Conservation (phyloP, 306 rosid species). For the Mucuna pruriens region DNA sequence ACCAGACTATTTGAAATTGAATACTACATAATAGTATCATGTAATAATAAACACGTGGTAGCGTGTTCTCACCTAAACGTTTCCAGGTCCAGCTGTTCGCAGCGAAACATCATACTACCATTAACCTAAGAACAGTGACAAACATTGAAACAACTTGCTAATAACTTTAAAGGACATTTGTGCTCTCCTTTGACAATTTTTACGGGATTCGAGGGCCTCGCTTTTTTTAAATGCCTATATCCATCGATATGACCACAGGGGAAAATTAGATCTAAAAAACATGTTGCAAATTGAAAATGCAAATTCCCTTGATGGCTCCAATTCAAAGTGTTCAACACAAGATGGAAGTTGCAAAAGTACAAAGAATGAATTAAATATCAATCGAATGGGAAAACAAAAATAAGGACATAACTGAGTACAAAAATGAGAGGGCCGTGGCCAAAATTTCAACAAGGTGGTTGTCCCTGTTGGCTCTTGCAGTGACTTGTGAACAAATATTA, state of each 20-base stretch:
- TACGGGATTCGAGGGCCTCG: neutral
- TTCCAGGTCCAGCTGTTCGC: conserved; percentile 36
- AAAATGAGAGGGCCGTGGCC: conserved; percentile 38
- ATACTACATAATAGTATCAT: neutral
- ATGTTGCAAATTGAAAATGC: conserved; percentile 33
- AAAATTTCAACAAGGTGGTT: conserved; percentile 58
- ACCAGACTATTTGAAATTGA: neutral
- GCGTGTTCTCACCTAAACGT: conserved; percentile 1
- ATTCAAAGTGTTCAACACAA: conserved; percentile 36
- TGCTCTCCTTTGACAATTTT: neutral
- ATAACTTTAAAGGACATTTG: neutral
- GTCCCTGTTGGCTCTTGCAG: conserved; percentile 53
- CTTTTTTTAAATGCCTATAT: neutral
- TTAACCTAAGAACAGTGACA: conserved; percentile 12
- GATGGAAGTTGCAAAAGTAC: conserved; percentile 4
- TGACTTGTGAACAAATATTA: conserved; percentile 26
- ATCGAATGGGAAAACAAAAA: conserved; percentile 30
- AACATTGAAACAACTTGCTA: neutral
- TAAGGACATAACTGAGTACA: conserved; percentile 22
- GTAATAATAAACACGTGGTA: neutral
- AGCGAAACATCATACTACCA: conserved; percentile 1
- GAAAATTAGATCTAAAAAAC: neutral
- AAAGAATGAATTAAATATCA: conserved; percentile 75
- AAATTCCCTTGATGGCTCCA: conserved; percentile 41
- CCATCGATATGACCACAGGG: neutral